Evolutionary conservation across 2,329 filamentous ascomycete genomes (phyloP).

Genomic region (Bipolaris gigantea): DNA sequence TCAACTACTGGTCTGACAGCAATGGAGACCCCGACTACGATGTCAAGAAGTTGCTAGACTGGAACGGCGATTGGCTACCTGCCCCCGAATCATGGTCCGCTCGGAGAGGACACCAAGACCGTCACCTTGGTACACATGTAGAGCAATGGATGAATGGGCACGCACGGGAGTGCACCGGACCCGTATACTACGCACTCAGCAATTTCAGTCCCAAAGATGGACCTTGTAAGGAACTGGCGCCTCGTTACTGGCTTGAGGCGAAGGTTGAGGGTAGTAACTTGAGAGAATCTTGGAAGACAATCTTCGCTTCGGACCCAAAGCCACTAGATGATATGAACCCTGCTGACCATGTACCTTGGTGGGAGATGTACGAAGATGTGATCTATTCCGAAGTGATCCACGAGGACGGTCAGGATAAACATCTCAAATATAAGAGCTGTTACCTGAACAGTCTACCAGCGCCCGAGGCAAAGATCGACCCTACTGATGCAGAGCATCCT

Average conservation of each 20-base stretch:
- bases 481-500: slow-evolving; percentile 19
- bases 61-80: slow-evolving; percentile 51
- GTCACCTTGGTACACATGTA: slow-evolving; percentile 39
- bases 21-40: slow-evolving; percentile 40
- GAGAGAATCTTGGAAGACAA: slow-evolving; percentile 31
- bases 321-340: slow-evolving; percentile 30
- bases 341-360: slow-evolving; percentile 29
- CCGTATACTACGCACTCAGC: neutral
- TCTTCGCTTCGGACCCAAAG: slow-evolving; percentile 24
- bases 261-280: slow-evolving; percentile 28
- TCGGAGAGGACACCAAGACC: slow-evolving; percentile 35
- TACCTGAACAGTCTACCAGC: slow-evolving; percentile 21
- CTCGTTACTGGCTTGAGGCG: slow-evolving; percentile 33
- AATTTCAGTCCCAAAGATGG: neutral
- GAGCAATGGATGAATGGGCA: slow-evolving; percentile 36
- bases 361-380: slow-evolving; percentile 31
- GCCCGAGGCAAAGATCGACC: slow-evolving; percentile 31
- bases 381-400: neutral
- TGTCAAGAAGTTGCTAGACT: slow-evolving; percentile 47
- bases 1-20: slow-evolving; percentile 30
- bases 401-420: neutral
- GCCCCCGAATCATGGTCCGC: slow-evolving; percentile 53
- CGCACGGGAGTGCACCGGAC: neutral
- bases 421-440: neutral
- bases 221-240: slow-evolving; percentile 30